Base-by-base conservation (phyloP, 1,284 basidiomycete genomes). In the Hymenochaete sp. region DNA sequence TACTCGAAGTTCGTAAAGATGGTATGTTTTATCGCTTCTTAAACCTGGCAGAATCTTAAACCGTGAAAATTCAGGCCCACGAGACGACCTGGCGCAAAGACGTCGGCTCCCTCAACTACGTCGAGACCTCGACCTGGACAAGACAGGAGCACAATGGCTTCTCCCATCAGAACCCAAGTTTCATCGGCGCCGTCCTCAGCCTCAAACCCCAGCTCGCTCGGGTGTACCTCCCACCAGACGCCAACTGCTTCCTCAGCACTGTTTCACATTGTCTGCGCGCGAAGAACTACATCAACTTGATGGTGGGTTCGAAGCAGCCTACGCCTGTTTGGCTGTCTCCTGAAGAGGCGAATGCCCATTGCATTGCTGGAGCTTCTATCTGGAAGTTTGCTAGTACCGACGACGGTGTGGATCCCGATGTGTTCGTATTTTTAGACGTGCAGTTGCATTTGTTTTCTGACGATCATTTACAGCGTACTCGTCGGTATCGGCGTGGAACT, bases 201-300 rank as follows among this genome's bases (percentile, higher is more conserved):
- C 64, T 93, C 49, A 90, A 90, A 52, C 72, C 83, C 13, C 65
- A 68, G 36, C 70, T 82, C 39, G 84, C 83, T 1, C 76, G 91
- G 11, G 83, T 93, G 31, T 93, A 93, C 62, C 70, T 93, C 27
- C 89, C 91, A 0, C 85, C 89, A n/a, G 91, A 93, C 59, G 82
- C 84, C 27, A 93, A 93, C 62, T 85, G 83, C 55, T 80, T 83
- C 64, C 64, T 92, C 48, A 84, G 81, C 33, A 83, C 81, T 18
- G 71, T 92, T 47, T 76, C 82, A 3, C 91, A 93, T 63, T 90
- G 85, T 55, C 61, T 93, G 52, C 67, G 82, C 38, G 79, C 86
- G 24, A 87, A 84, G 68, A 83, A 90, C 64, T 91, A 90, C 53
- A 67, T 90, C 49, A 90, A 91, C 59, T 62, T 90, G 44, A 83